Percentiles rank a stretch among this genome's conserved stretches.
phyloP scores from a whole-genome alignment of 148 eudicot species.

The Cornus kousa region DNA sequence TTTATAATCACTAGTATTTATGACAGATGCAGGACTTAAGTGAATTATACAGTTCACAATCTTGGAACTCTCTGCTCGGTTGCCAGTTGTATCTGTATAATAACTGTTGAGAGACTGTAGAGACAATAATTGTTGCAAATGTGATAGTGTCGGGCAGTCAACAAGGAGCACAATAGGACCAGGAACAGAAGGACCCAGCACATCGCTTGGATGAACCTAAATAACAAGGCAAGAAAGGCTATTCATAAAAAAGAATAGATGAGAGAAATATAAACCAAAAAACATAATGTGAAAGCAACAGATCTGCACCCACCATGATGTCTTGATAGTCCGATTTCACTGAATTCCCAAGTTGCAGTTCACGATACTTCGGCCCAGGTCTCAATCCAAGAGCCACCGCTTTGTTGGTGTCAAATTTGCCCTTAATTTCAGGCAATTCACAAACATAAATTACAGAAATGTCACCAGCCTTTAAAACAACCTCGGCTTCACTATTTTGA shows the following conservation, averaged over 20 bases:
- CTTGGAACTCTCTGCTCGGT: slow-evolving; percentile 40
- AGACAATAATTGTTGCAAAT: slow-evolving; percentile 59
- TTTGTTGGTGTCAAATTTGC: slow-evolving; percentile 80
- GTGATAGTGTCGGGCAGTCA: slow-evolving; percentile 81
- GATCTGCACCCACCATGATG: slow-evolving; percentile 52
- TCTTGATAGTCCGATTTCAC: slow-evolving; percentile 67
- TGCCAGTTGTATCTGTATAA: slow-evolving; percentile 40
- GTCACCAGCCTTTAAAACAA: slow-evolving; percentile 59
- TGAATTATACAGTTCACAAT: slow-evolving; percentile 80
- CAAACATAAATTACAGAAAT: slow-evolving; percentile 77
- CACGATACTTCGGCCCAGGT: slow-evolving; percentile 80
- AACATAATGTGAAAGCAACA: slow-evolving; percentile 3
- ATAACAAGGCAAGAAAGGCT: slow-evolving; percentile 9
- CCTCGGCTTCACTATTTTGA: slow-evolving; percentile 18
- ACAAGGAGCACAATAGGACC: slow-evolving; percentile 85
- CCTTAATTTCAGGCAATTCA: slow-evolving; percentile 84
- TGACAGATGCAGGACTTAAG: slow-evolving; percentile 62
- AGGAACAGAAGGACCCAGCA: slow-evolving; percentile 84
- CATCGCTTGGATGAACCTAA: slow-evolving; percentile 88
- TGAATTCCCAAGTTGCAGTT: slow-evolving; percentile 65
- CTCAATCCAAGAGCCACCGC: slow-evolving; percentile 82
- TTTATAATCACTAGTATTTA: slow-evolving; percentile 49
- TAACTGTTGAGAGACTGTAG: slow-evolving; percentile 49
- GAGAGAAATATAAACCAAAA: slow-evolving; percentile 2
- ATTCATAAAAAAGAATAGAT: background rate